Evolutionary conservation across 306 rosid species (phyloP).

Genomic region (Dalbergia cultrata): DNA sequence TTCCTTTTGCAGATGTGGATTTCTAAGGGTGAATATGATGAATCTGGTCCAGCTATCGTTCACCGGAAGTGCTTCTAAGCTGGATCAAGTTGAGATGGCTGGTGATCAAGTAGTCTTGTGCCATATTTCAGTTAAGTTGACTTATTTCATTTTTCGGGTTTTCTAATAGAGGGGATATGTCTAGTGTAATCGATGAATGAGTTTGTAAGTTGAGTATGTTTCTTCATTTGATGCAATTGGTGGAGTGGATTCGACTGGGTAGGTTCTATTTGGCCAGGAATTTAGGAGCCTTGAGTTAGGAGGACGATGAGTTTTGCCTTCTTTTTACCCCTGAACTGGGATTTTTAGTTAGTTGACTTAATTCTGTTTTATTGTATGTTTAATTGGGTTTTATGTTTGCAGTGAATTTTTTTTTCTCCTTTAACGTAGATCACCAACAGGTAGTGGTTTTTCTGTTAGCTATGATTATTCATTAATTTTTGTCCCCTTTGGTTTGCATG

Average conservation of each 20-base stretch:
- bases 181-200: conserved; percentile 38
- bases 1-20: conserved; percentile 59
- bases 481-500: too few relatives aligned
- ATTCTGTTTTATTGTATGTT: conserved; percentile 38
- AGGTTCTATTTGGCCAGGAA: conserved; percentile 44
- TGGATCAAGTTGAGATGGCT: conserved; percentile 11
- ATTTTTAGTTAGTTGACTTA: conserved; percentile 3
- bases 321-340: background rate
- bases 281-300: conserved; percentile 39
- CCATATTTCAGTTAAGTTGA: conserved; percentile 33
- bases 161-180: conserved; percentile 24
- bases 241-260: conserved; percentile 7
- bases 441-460: too few relatives aligned
- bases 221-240: conserved; percentile 15
- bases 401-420: too few relatives aligned
- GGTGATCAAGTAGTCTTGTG: conserved; percentile 36
- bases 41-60: conserved; percentile 61
- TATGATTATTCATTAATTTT: too few relatives aligned
- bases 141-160: conserved; percentile 34
- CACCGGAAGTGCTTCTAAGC: conserved; percentile 63
- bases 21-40: conserved; percentile 61
- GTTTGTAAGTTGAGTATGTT: conserved; percentile 48
- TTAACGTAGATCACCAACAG: too few relatives aligned
- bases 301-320: conserved; percentile 14
- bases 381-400: conserved; percentile 17